phyloP scores from a whole-genome alignment of 176 grass and related monocot species.

The Phoenix roebelenii region DNA sequence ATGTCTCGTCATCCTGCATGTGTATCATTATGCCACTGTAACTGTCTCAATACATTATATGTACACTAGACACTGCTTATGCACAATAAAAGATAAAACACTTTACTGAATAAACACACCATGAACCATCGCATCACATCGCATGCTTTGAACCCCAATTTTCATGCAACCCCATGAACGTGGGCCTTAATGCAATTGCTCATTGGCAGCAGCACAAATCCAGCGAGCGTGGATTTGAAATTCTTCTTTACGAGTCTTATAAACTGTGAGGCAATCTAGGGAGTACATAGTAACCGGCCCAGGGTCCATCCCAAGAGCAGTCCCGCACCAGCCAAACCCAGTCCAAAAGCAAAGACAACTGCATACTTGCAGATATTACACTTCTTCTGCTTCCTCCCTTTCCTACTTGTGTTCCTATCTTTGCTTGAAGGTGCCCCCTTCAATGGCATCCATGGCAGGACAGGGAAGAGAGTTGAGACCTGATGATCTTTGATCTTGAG shows the following conservation, averaged over 20 bases:
- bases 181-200: too few relatives aligned
- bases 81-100: too few relatives aligned
- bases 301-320: slow-evolving; percentile 88
- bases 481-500: slow-evolving; percentile 58
- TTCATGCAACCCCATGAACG: too few relatives aligned
- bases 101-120: too few relatives aligned
- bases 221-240: not conserved
- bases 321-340: slow-evolving; percentile 64
- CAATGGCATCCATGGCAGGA: slow-evolving; percentile 44
- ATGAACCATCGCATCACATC: too few relatives aligned
- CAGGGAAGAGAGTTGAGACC: slow-evolving; percentile 45
- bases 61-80: too few relatives aligned
- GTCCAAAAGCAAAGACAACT: slow-evolving; percentile 54
- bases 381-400: slow-evolving; percentile 33
- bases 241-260: not conserved
- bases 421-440: slow-evolving; percentile 25
- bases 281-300: slow-evolving; percentile 53
- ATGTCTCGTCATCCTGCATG: too few relatives aligned
- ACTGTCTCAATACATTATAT: too few relatives aligned
- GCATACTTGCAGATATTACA: slow-evolving; percentile 28
- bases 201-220: too few relatives aligned
- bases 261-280: slow-evolving; percentile 8
- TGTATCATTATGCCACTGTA: too few relatives aligned
- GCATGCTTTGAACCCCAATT: too few relatives aligned
- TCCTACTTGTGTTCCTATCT: slow-evolving; percentile 21